These are phyloP conservation scores for Boletellus sp. DNA, from an alignment of 1,284 basidiomycete species.

Conservation along the genomic window DNA sequence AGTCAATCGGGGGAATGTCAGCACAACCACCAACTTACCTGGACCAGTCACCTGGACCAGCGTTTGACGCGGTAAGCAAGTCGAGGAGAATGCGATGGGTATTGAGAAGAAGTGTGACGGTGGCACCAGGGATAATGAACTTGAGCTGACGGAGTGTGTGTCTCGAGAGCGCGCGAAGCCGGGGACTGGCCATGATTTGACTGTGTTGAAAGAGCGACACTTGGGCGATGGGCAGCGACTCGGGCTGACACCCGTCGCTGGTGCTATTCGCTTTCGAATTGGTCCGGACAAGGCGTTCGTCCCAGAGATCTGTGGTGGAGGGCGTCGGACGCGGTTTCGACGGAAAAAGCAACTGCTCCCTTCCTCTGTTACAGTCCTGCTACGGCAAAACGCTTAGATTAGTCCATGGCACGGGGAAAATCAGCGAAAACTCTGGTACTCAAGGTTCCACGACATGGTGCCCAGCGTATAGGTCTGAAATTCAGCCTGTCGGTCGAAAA, in stretches of 20 bases:
- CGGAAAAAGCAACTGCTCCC: neutral
- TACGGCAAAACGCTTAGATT: constrained; percentile 2
- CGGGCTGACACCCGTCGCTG: constrained; percentile 9
- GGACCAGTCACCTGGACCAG: constrained; percentile 41
- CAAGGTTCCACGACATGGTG: constrained; percentile 70
- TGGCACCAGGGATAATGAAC: constrained; percentile 65
- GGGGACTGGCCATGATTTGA: constrained; percentile 16
- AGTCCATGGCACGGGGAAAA: constrained; percentile 29
- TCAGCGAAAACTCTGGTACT: constrained; percentile 45
- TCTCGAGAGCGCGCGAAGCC: constrained; percentile 25
- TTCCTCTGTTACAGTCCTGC: neutral
- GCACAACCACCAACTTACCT: constrained; percentile 40
- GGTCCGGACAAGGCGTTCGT: neutral
- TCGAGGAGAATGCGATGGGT: constrained; percentile 49
- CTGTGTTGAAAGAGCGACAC: no score
- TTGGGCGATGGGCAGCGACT: neutral
- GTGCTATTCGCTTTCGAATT: constrained; percentile 2
- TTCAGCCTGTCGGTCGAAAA: constrained; percentile 55
- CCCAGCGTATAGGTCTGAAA: constrained; percentile 63
- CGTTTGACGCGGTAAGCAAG: constrained; percentile 34
- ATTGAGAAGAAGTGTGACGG: constrained; percentile 56
- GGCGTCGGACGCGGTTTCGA: neutral
- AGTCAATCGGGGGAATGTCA: constrained; percentile 3
- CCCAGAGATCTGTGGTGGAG: no score
- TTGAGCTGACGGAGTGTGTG: constrained; percentile 67